A percentile compares a stretch with the other conserved stretches of the same genome.
phyloP scores from a whole-genome alignment of 768 basidiomycete species.

The Sarcomyxa edulis region DNA sequence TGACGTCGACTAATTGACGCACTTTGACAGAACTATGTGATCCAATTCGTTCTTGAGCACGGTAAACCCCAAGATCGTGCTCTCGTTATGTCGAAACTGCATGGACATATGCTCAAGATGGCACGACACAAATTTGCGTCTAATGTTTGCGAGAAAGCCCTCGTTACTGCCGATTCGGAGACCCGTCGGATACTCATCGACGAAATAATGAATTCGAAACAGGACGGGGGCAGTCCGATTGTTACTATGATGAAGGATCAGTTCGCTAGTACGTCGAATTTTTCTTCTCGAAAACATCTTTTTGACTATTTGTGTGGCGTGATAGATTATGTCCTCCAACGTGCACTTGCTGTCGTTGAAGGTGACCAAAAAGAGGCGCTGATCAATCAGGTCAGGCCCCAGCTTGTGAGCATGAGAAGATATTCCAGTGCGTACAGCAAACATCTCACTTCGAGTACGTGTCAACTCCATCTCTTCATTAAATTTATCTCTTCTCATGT shows the following conservation, averaged over 20 bases:
- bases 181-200: constrained; percentile 69
- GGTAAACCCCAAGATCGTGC: constrained; percentile 67
- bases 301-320: constrained; percentile 5
- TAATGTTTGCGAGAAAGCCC: constrained; percentile 92
- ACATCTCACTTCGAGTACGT: constrained; percentile 76
- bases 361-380: constrained; percentile 68
- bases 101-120: constrained; percentile 74
- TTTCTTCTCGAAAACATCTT: not conserved
- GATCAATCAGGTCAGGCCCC: constrained; percentile 56
- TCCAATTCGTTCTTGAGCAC: constrained; percentile 87
- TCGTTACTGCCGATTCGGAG: constrained; percentile 58
- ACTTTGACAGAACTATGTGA: constrained; percentile 78
- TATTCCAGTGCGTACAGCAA: constrained; percentile 73
- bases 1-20: constrained; percentile 2
- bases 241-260: constrained; percentile 83
- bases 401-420: constrained; percentile 65
- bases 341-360: constrained; percentile 64
- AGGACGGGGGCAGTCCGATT: constrained; percentile 66
- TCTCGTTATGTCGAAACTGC: constrained; percentile 61
- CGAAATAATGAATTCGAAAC: constrained; percentile 67
- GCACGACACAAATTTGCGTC: constrained; percentile 91
- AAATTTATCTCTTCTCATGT: constrained; percentile 8
- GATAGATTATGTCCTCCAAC: constrained; percentile 82
- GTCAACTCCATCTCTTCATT: not conserved
- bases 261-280: constrained; percentile 65